A percentile compares a stretch with the other conserved stretches of the same genome.
Evolutionary conservation across 1,139 yeast genomes (phyloP).

Genomic region (Kodamaea ohmeri): DNA sequence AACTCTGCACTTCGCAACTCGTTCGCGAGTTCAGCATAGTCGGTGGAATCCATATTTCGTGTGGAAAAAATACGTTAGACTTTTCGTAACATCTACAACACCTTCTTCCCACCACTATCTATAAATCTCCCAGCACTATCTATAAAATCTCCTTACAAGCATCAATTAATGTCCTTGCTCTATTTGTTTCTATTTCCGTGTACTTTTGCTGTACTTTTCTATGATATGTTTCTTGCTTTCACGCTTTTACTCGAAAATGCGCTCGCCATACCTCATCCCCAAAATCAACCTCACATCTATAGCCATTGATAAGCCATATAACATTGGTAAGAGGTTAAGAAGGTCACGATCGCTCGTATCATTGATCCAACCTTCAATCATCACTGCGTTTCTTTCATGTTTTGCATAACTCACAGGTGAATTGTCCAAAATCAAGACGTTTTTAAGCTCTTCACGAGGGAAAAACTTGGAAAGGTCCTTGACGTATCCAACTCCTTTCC

Average conservation of each 20-base stretch:
- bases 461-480: slow-evolving; percentile 67
- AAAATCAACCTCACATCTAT: slow-evolving; percentile 84
- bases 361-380: slow-evolving; percentile 96
- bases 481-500: slow-evolving; percentile 81
- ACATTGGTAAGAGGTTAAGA: slow-evolving; percentile 73
- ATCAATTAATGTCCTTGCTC: too few species aligned
- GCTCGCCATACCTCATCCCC: slow-evolving; percentile 76
- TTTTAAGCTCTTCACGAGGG: slow-evolving; percentile 51
- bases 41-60: neutral
- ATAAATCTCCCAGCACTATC: too few species aligned
- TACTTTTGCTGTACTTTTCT: neutral
- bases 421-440: slow-evolving; percentile 81
- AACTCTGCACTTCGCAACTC: slow-evolving; percentile 26
- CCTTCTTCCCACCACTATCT: too few species aligned
- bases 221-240: neutral
- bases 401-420: slow-evolving; percentile 85
- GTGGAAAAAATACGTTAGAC: neutral
- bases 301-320: slow-evolving; percentile 73
- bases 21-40: slow-evolving; percentile 23
- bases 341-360: slow-evolving; percentile 88
- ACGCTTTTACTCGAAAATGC: slow-evolving; percentile 47
- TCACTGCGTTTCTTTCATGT: slow-evolving; percentile 84
- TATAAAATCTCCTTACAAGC: too few species aligned
- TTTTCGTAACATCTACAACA: too few species aligned
- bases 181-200: neutral